Conservation (phyloP, 306 rosid species). For the Vicia sativa region DNA sequence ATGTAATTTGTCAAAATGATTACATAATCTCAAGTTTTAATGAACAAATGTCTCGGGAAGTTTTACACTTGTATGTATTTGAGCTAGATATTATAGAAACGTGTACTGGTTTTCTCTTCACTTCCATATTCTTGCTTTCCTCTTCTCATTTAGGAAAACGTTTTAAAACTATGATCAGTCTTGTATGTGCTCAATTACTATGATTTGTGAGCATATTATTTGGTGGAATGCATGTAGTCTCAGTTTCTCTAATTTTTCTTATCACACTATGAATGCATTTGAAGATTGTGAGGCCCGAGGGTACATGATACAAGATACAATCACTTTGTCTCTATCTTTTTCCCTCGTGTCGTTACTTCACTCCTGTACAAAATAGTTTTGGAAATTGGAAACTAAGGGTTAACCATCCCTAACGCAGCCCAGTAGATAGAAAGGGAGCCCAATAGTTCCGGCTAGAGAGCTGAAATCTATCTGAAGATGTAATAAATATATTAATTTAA, state of each 20-base stretch:
- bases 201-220: too few relatives aligned
- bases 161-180: too few relatives aligned
- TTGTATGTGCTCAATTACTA: too few relatives aligned
- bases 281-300: too few relatives aligned
- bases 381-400: conserved; percentile 31
- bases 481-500: conserved; percentile 32
- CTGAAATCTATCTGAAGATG: conserved; percentile 37
- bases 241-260: too few relatives aligned
- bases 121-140: too few relatives aligned
- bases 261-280: too few relatives aligned
- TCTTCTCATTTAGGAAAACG: too few relatives aligned
- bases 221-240: too few relatives aligned
- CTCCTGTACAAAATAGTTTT: conserved; percentile 29
- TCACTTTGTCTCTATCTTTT: too few relatives aligned
- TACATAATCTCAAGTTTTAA: conserved; percentile 7
- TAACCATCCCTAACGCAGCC: conserved; percentile 24
- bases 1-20: conserved; percentile 28
- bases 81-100: conserved; percentile 14
- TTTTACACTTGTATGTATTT: conserved; percentile 4
- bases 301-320: too few relatives aligned
- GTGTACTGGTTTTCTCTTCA: neutral
- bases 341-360: too few relatives aligned
- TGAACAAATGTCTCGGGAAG: conserved; percentile 1
- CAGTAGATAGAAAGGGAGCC: conserved; percentile 6
- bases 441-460: conserved; percentile 10